Evolutionary conservation across 2,329 filamentous ascomycete genomes (phyloP), one percentile per base, ranked within the genome.

Genomic region (Fusarium sp.): DNA sequence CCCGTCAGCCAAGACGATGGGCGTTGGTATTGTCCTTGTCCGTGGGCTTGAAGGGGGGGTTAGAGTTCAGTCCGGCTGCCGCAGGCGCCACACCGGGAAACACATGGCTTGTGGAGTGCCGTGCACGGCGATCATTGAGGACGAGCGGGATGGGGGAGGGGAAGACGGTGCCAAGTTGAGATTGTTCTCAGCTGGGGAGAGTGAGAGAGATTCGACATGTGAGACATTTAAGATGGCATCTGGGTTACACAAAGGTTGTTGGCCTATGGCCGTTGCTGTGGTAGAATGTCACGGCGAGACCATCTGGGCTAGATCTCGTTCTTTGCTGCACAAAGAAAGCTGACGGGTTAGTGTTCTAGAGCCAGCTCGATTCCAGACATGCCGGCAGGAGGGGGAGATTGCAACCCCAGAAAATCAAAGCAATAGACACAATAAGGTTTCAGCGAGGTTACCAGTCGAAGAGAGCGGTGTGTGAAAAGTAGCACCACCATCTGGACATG

Each of bases 81-180:
- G 42, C 6, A 14, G 45, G 42, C 42, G 54, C 42, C 22, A 31
- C 40, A 20, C 57, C 16, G 13, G 22, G 61, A 35, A 67, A 58
- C 72, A 75, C 72, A 75, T 75, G 72, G 72, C 72, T 56, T 52
- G 72, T 73, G 72, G 69, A 70, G 62, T 69, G 42, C 42, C 42
- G 42, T 45, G 63, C 45, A 68, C 63, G 54, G 6, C 33, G 31
- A 36, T 36, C 31, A 31, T 36, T 61, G 11, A 18, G 14, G 63
- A 59, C 25, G 70, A 47, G 36, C 47, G 52, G 71, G 61, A 9
- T 59, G 56, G 20, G 22, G 22, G 45, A 6, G 22, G 31, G 11
- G 22, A 56, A 33, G 29, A 16, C 18, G 20, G 22, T 47, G 42
- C 42, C 42, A 47, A 47, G 42, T 31, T 52, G 47, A 52, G 47